A percentile compares a stretch with the other conserved stretches of the same genome.
These are phyloP conservation scores for Nicotiana benthamiana DNA, from an alignment of 257 asterid species.

Conservation along the genomic window DNA sequence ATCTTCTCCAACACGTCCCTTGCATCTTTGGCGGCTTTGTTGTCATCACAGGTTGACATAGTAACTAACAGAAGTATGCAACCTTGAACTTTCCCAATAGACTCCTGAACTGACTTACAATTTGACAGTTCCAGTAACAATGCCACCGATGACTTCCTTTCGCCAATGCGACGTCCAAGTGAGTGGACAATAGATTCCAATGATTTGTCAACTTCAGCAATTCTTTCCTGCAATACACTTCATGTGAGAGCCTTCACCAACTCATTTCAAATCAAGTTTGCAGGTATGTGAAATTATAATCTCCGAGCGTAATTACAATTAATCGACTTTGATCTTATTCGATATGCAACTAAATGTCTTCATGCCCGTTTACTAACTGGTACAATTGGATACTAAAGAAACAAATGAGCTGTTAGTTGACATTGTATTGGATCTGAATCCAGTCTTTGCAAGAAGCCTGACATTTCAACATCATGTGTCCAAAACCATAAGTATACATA, in stretches of 20 bases:
- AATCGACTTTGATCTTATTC: not conserved
- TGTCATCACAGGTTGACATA: slow-evolving; percentile 44
- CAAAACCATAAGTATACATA: not conserved
- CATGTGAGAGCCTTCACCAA: slow-evolving; percentile 5
- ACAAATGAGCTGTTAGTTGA: not conserved
- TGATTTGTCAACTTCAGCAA: slow-evolving; percentile 35
- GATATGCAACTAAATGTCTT: not conserved
- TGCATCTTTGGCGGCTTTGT: slow-evolving; percentile 46
- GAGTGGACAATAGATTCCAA: slow-evolving; percentile 43
- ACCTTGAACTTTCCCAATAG: slow-evolving; percentile 55
- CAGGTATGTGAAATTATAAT: not conserved
- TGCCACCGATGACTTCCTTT: slow-evolving; percentile 46
- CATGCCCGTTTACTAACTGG: not conserved
- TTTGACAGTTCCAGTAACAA: slow-evolving; percentile 50
- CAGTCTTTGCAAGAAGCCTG: not conserved
- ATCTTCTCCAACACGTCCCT: slow-evolving; percentile 44
- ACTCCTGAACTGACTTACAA: slow-evolving; percentile 28
- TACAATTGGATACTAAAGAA: not conserved
- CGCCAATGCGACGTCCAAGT: slow-evolving; percentile 51
- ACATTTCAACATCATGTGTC: not conserved
- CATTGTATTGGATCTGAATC: not conserved
- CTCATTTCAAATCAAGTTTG: not conserved
- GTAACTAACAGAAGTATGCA: slow-evolving; percentile 58
- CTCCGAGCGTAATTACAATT: not conserved
- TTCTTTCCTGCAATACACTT: slow-evolving; percentile 40